Evolutionary conservation across 495 filamentous ascomycete genomes (phyloP), one percentile per base, ranked within the genome.

Genomic region (Sabuloglossum arenarium): DNA sequence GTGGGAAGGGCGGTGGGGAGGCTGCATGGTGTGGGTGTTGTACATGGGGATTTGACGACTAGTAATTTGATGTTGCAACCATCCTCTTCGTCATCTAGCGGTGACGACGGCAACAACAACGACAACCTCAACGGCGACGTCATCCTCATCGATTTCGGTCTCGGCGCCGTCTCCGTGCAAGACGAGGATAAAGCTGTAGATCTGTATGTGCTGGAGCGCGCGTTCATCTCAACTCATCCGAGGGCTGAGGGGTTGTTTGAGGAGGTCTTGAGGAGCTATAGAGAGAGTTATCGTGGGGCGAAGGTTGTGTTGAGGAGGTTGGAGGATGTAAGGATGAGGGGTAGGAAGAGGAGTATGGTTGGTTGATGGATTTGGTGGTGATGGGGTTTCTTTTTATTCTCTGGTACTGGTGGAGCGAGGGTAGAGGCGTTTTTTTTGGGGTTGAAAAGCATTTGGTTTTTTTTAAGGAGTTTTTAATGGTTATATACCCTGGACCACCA

Each of bases 281-380:
- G 68, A 45, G 72, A 73, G 58, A 76, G 73, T 57, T 76, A 75
- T 58, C 76, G 75, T 66, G 79, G 74, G 6, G 76, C 76, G 14
- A 70, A 71, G 56, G 63, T 75, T 53, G 76, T 85, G 28, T 69
- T 91, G 62, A 83, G 75, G 66, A 87, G 80, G 66, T 66, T 99
- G 56, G 88, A 93, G 69, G 93, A 96, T 62, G 91, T 99, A 51
- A 79, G 91, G 69, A 78, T 94, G 83, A 78, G 91, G 64, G 93
- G 91, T n/a, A 74, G 91, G 65, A 99, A 99, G 79, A 82, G 82
- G 69, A 97, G 86, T 64, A 97, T 99, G 91, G 60, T 98, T 61
- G 91, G 91, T 53, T 93, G 72, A 67, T 43, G 14, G 16, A 6
- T 14, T 11, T 28, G 25, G 1, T 14, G 1, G 23, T 29, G 24